These are phyloP conservation scores for Beauveria asiatica DNA, from an alignment of 2,329 filamentous ascomycete species.

Conservation along the genomic window DNA sequence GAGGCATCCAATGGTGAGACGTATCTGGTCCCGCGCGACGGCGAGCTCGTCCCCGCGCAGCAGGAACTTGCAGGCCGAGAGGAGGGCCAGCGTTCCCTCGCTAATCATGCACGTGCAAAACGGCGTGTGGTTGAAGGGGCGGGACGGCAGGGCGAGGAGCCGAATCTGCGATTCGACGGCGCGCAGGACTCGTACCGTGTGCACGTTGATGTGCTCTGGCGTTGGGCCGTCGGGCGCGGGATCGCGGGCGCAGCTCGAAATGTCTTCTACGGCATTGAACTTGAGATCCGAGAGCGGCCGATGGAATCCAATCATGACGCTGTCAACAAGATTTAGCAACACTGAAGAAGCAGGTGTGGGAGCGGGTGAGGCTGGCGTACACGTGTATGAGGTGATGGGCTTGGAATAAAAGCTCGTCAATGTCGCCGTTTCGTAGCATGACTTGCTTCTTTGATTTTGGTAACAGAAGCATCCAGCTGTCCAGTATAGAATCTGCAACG, in stretches of 20 bases:
- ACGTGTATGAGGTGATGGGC: slow-evolving; percentile 20
- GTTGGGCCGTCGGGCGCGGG: slow-evolving; percentile 14
- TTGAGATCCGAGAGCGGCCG: slow-evolving; percentile 30
- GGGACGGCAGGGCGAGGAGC: slow-evolving; percentile 27
- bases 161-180: slow-evolving; percentile 30
- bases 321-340: slow-evolving; percentile 13
- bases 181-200: slow-evolving; percentile 30
- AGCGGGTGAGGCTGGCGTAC: slow-evolving; percentile 14
- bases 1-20: slow-evolving; percentile 32
- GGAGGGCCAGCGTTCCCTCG: slow-evolving; percentile 26
- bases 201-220: slow-evolving; percentile 24
- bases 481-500: slow-evolving; percentile 25
- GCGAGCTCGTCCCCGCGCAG: slow-evolving; percentile 24
- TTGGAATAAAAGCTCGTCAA: slow-evolving; percentile 24
- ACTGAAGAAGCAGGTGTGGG: no score
- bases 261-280: slow-evolving; percentile 28
- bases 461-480: slow-evolving; percentile 31
- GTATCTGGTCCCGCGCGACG: slow-evolving; percentile 32
- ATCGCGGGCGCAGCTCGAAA: slow-evolving; percentile 28
- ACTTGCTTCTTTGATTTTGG: slow-evolving; percentile 24
- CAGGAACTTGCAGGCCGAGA: slow-evolving; percentile 29
- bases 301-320: slow-evolving; percentile 27
- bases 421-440: slow-evolving; percentile 21
- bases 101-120: slow-evolving; percentile 34
- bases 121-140: slow-evolving; percentile 28